Percentiles rank a stretch among this genome's conserved stretches.
Conservation (phyloP, 345 rosid genomes). For the Gynandropsis gynandra region DNA sequence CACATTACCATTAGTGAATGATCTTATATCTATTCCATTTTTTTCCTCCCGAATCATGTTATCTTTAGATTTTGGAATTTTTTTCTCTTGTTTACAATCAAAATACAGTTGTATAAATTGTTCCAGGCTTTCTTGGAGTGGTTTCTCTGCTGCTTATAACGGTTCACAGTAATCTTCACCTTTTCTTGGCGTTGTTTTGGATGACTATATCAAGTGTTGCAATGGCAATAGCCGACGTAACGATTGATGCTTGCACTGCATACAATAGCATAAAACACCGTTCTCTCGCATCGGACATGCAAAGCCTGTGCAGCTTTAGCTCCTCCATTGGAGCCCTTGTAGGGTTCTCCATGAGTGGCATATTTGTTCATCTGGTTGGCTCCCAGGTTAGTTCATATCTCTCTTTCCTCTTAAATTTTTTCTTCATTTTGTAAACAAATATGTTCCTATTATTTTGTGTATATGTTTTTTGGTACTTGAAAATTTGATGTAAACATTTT, state of each 20-base stretch:
- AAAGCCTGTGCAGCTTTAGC: slow-evolving; percentile 74
- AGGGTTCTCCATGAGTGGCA: slow-evolving; percentile 74
- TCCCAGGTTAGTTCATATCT: slow-evolving; percentile 51
- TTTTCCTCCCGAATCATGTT: too few relatives aligned
- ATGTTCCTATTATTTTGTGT: too few relatives aligned
- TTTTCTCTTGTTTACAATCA: too few relatives aligned
- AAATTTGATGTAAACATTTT: too few relatives aligned
- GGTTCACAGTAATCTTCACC: slow-evolving; percentile 55
- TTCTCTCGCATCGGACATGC: slow-evolving; percentile 84
- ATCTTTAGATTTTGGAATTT: too few relatives aligned
- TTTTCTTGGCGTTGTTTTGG: slow-evolving; percentile 53
- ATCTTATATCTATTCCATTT: too few relatives aligned
- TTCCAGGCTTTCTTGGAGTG: slow-evolving; percentile 69
- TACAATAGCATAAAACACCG: slow-evolving; percentile 71
- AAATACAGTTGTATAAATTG: too few relatives aligned
- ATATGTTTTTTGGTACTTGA: too few relatives aligned
- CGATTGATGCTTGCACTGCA: slow-evolving; percentile 91
- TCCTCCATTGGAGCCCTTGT: slow-evolving; percentile 74
- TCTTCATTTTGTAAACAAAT: too few relatives aligned
- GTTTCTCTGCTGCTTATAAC: slow-evolving; percentile 62
- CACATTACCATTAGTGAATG: too few relatives aligned
- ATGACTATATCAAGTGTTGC: slow-evolving; percentile 73
- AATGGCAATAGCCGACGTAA: slow-evolving; percentile 86
- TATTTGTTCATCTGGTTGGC: slow-evolving; percentile 79
- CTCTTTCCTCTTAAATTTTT: too few relatives aligned